phyloP scores from a whole-genome alignment of 2,329 filamentous ascomycete species.

The Ophiostoma sp. region DNA sequence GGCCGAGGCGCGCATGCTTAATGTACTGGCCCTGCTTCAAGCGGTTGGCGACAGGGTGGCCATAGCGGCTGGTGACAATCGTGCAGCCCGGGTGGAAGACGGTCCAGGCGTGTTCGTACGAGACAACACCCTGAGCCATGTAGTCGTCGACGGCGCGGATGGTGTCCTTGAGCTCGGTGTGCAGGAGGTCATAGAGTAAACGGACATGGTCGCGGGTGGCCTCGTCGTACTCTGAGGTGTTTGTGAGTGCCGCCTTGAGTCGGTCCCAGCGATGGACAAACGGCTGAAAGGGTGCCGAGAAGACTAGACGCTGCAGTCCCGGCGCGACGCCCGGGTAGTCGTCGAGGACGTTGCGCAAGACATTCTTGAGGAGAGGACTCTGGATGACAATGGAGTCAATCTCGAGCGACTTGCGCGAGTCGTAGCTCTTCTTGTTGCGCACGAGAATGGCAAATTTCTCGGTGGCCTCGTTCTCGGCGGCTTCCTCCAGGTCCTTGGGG shows the following conservation, averaged over 20 bases:
- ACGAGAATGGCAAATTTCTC: conserved; percentile 59
- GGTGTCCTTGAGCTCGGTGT: conserved; percentile 49
- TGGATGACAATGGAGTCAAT: conserved; percentile 64
- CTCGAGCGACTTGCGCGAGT: conserved; percentile 57
- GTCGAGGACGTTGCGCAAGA: conserved; percentile 53
- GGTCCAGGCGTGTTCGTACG: conserved; percentile 51
- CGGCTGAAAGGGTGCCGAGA: conserved; percentile 58
- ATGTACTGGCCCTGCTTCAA: conserved; percentile 39
- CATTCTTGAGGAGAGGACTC: conserved; percentile 58
- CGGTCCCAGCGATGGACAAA: conserved; percentile 64
- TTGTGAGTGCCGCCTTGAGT: conserved; percentile 41
- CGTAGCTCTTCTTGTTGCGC: conserved; percentile 53
- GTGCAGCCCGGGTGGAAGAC: conserved; percentile 48
- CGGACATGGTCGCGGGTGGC: conserved; percentile 46
- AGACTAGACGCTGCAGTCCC: conserved; percentile 57
- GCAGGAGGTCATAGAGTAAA: conserved; percentile 47
- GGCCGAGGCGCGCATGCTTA: conserved; percentile 36
- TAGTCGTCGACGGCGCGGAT: conserved; percentile 51
- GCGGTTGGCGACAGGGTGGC: conserved; percentile 39
- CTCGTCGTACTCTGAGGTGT: conserved; percentile 37
- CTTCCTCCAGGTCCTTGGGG: conserved; percentile 52
- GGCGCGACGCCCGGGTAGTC: conserved; percentile 60
- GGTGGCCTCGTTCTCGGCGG: conserved; percentile 59
- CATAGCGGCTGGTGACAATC: conserved; percentile 42
- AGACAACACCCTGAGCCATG: conserved; percentile 50